Evolutionary conservation across 768 basidiomycete species (phyloP), one percentile per base, ranked within the genome.

Genomic region (Lentinula sp.): DNA sequence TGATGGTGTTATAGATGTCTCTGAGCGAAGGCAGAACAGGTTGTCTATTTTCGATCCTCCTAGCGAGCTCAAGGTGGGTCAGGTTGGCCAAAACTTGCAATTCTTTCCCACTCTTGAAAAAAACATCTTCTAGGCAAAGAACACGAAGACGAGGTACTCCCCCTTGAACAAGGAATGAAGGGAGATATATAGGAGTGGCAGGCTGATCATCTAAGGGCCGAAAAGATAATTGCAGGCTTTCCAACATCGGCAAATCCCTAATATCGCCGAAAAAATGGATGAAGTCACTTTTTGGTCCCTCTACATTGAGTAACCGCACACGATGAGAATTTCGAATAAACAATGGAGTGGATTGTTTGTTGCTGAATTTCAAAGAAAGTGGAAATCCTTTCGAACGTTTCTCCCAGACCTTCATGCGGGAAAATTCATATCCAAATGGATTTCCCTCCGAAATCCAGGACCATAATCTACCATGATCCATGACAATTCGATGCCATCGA

Each of bases 331-430:
- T 49, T 16, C 20, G 35, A 16, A 20, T 13, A 12, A 46, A 16
- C 23, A 48, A 4, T 16, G 46, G 20, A 15, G 23, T 8, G 45
- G 1, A 23, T 15, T 33, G 20, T 20, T 8, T 16, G 16, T 6
- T 23, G 42, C 16, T 45, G 46, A 48, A 36, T 49, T 36, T 59
- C 35, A 18, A 59, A 18, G 35, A 37, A 28, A 59, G 48, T 13
- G 57, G 57, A 49, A 16, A 59, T 45, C 48, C 45, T 50, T 48
- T 59, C 8, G 57, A 59, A n/a, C 57, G 43, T 8, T 32, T 49
- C 28, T 46, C 5, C 57, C 45, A 59, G 28, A 45, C 18, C 16
- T 23, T 7, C 33, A 49, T 32, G 41, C 45, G 54, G 5, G 9
- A 2, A 16, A 7, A 10, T 16, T 51, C 1, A 32, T 28, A 20